phyloP scores from a whole-genome alignment of 2,329 filamentous ascomycete genomes.

The Calonectria multiphialidica region DNA sequence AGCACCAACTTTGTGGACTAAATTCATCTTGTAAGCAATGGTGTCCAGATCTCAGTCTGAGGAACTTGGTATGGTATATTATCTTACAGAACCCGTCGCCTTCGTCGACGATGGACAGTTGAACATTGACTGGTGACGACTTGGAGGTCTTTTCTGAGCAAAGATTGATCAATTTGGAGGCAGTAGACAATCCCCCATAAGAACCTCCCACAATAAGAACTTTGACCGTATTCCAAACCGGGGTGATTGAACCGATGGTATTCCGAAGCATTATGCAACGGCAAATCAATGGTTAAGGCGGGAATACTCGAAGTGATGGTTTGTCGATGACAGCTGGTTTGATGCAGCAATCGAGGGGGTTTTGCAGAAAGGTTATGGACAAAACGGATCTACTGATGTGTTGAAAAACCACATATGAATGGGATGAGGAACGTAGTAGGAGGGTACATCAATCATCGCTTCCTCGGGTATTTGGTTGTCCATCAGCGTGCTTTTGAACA shows the following conservation, averaged over 20 bases:
- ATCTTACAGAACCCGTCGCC: conserved; percentile 82
- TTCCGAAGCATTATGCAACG: not conserved
- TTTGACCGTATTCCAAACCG: not conserved
- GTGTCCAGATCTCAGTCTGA: not conserved
- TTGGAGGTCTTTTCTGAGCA: conserved; percentile 64
- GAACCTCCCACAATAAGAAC: conserved; percentile 78
- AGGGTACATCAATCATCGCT: too few relatives aligned
- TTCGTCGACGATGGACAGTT: conserved; percentile 82
- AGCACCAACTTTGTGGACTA: conserved; percentile 81
- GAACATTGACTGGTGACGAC: conserved; percentile 65
- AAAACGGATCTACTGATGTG: too few relatives aligned
- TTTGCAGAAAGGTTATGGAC: too few relatives aligned
- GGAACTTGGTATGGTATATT: conserved; percentile 1
- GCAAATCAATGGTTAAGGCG: not conserved
- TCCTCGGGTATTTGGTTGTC: too few relatives aligned
- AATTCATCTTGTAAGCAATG: too few relatives aligned
- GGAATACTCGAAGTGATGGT: not conserved
- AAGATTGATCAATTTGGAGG: conserved; percentile 76
- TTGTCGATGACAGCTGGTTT: not conserved
- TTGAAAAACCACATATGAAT: too few relatives aligned
- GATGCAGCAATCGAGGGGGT: not conserved
- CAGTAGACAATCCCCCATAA: conserved; percentile 76
- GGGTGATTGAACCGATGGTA: not conserved
- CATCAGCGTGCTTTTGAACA: not conserved
- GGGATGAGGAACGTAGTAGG: too few relatives aligned